Percentiles rank a stretch among this genome's conserved stretches.
Conservation (phyloP, 352 stramenopile genomes). For the Sclerospora graminicola region DNA sequence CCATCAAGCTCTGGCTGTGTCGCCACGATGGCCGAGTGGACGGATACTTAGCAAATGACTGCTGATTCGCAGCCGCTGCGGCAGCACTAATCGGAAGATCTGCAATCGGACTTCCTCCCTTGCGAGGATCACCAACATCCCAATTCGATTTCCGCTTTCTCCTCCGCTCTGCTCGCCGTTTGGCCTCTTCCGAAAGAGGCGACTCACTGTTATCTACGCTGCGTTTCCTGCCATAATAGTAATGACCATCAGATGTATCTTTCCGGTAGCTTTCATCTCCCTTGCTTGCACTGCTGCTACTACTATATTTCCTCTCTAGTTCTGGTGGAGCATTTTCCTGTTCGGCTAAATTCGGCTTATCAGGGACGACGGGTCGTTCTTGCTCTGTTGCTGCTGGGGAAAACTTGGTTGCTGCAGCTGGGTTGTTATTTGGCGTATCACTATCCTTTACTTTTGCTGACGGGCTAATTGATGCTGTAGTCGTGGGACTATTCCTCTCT, state of each 20-base stretch:
- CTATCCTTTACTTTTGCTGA: conserved; percentile 40
- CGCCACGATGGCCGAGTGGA: conserved; percentile 40
- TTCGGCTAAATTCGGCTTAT: conserved; percentile 12
- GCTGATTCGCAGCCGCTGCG: conserved; percentile 25
- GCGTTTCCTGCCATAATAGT: conserved; percentile 27
- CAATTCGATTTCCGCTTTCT: conserved; percentile 70
- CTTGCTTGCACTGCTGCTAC: conserved; percentile 15
- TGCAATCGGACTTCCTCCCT: conserved; percentile 22
- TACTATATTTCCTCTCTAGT: conserved; percentile 21
- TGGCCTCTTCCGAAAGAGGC: conserved; percentile 42
- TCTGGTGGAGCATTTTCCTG: conserved; percentile 2
- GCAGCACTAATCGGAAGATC: conserved; percentile 22
- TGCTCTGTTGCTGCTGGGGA: conserved; percentile 9
- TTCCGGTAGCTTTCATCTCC: conserved; percentile 8
- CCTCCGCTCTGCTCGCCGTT: conserved; percentile 48
- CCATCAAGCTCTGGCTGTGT: conserved; percentile 52
- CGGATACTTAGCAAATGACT: conserved; percentile 51
- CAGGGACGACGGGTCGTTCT: conserved; percentile 1
- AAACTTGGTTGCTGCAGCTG: conserved; percentile 16
- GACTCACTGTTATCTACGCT: conserved; percentile 26
- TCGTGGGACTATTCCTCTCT: conserved; percentile 30
- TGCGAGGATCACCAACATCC: conserved; percentile 69
- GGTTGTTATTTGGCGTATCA: conserved; percentile 18
- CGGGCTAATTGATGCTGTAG: conserved; percentile 36
- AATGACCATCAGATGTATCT: conserved; percentile 6